Evolutionary conservation across 192 early-diverging fungal species (phyloP).

Genomic region (Coemansia umbellata): DNA sequence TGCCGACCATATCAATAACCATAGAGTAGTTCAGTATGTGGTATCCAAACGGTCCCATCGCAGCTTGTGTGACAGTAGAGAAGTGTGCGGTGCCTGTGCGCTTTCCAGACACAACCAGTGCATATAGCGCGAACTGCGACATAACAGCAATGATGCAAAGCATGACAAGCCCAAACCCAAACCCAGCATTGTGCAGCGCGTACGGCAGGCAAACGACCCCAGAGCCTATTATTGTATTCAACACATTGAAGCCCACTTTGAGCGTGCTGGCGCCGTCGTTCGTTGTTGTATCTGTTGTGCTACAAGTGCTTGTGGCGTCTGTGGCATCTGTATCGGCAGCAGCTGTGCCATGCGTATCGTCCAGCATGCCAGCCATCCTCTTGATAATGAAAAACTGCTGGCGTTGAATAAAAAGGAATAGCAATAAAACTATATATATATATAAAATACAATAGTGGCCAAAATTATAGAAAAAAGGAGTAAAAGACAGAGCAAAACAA

Average conservation of each 20-base stretch:
- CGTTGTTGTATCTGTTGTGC: not conserved
- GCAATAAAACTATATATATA: no score
- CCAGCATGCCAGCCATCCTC: no score
- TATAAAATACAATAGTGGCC: no score
- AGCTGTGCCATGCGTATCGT: no score
- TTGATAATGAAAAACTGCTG: no score
- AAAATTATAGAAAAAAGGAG: no score
- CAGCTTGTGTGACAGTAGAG: slow-evolving; percentile 47
- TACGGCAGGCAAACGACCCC: slow-evolving; percentile 63
- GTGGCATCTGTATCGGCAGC: no score
- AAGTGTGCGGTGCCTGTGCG: slow-evolving; percentile 54
- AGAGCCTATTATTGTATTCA: slow-evolving; percentile 65
- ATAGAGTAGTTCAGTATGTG: slow-evolving; percentile 56
- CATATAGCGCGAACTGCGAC: slow-evolving; percentile 55
- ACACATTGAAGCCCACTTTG: slow-evolving; percentile 53
- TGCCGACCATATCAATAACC: slow-evolving; percentile 57
- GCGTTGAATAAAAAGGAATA: no score
- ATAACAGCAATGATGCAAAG: slow-evolving; percentile 52
- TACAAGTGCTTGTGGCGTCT: no score
- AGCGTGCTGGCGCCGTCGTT: slow-evolving; percentile 3
- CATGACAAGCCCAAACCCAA: slow-evolving; percentile 51
- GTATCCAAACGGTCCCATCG: slow-evolving; percentile 55
- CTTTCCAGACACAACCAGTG: slow-evolving; percentile 53
- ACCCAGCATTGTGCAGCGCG: slow-evolving; percentile 58
- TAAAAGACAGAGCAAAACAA: no score